A percentile compares a stretch with the other conserved stretches of the same genome.
Conservation (phyloP, 1,284 basidiomycete species). For the Cutaneotrichosporon cutaneum region DNA sequence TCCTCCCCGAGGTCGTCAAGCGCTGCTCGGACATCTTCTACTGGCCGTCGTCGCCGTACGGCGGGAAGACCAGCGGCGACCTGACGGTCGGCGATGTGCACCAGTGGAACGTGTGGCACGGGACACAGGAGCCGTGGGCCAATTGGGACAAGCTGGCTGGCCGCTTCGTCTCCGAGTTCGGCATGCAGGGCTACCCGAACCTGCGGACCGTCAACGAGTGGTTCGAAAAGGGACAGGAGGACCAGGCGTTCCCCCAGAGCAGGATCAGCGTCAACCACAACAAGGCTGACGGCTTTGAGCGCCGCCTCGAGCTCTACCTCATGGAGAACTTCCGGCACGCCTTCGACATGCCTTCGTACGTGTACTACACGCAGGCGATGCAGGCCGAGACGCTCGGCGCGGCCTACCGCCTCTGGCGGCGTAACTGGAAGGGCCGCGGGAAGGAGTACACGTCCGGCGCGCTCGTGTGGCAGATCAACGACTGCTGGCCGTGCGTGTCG, state of each 20-base stretch:
- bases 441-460: conserved; percentile 71
- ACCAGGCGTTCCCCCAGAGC: conserved; percentile 81
- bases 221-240: conserved; percentile 37
- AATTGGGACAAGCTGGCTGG: conserved; percentile 83
- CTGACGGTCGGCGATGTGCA: conserved; percentile 77
- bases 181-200: conserved; percentile 67
- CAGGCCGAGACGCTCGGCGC: conserved; percentile 73
- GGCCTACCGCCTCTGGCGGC: conserved; percentile 70
- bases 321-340: conserved; percentile 82
- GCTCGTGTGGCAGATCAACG: conserved; percentile 79
- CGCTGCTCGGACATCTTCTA: conserved; percentile 68
- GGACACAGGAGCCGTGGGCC: conserved; percentile 77
- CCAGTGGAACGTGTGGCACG: conserved; percentile 92
- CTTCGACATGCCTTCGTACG: conserved; percentile 80
- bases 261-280: conserved; percentile 77
- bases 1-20: conserved; percentile 70
- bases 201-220: conserved; percentile 80
- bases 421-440: conserved; percentile 71
- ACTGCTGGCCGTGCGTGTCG: conserved; percentile 76
- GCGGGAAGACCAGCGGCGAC: conserved; percentile 72
- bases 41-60: conserved; percentile 81
- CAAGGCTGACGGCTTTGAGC: conserved; percentile 80
- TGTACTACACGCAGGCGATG: conserved; percentile 79
- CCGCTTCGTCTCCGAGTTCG: conserved; percentile 69
- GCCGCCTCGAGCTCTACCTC: conserved; percentile 82